A percentile compares a stretch with the other conserved stretches of the same genome.
Evolutionary conservation across 305 asterid genomes (phyloP).

Genomic region (Solanum hybrid): DNA sequence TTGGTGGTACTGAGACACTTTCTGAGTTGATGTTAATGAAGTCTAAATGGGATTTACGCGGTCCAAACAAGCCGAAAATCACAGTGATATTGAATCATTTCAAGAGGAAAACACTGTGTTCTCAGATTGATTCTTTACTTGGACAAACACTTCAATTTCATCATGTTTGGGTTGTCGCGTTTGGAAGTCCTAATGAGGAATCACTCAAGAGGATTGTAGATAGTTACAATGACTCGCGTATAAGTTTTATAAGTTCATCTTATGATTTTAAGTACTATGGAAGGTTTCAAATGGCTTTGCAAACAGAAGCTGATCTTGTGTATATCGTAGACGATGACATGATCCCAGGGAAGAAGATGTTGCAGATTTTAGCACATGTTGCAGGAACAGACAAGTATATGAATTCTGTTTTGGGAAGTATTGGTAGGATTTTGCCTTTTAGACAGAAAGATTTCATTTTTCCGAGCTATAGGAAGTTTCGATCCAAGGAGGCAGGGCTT

Average conservation of each 20-base stretch:
- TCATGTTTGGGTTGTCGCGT: conserved; percentile 80
- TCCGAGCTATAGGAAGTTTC: conserved; percentile 80
- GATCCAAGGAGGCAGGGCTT: conserved; percentile 86
- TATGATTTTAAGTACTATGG: conserved; percentile 92
- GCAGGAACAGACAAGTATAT: conserved; percentile 81
- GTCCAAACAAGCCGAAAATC: conserved; percentile 36
- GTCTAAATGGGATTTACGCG: conserved; percentile 53
- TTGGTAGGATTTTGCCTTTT: conserved; percentile 88
- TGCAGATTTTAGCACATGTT: conserved; percentile 63
- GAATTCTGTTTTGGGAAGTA: conserved; percentile 80
- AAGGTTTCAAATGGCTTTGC: conserved; percentile 87
- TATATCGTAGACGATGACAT: conserved; percentile 83
- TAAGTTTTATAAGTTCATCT: conserved; percentile 65
- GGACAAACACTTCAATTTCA: conserved; percentile 75
- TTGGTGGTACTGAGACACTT: conserved; percentile 56
- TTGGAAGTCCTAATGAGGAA: conserved; percentile 72
- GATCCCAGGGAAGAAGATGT: conserved; percentile 84
- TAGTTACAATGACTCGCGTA: conserved; percentile 56
- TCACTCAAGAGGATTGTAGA: conserved; percentile 47
- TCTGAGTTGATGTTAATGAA: conserved; percentile 55
- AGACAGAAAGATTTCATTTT: conserved; percentile 76
- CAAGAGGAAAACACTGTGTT: conserved; percentile 74
- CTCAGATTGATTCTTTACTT: conserved; percentile 69
- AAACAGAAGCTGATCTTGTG: conserved; percentile 74
- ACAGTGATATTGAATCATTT: conserved; percentile 80